A percentile compares a stretch with the other conserved stretches of the same genome.
phyloP scores from a whole-genome alignment of 2,329 filamentous ascomycete species.

The Curvularia lunata region DNA sequence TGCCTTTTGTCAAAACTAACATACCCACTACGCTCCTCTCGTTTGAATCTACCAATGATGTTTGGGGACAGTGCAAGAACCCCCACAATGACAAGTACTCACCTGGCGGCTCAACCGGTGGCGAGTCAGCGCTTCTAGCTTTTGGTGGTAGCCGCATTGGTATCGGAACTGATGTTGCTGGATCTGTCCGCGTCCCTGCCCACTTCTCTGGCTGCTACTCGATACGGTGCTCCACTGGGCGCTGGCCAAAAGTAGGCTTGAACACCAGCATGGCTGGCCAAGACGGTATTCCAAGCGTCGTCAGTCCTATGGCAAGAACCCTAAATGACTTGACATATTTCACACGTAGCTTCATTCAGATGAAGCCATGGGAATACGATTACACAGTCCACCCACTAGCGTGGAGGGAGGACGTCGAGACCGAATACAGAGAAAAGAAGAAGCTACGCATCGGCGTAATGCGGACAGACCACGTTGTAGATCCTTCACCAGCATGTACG shows the following conservation, averaged over 20 bases:
- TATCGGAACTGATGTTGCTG: slow-evolving; percentile 89
- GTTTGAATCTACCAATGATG: slow-evolving; percentile 78
- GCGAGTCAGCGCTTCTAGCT: slow-evolving; percentile 81
- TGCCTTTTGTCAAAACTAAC: slow-evolving; percentile 94
- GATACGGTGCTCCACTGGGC: slow-evolving; percentile 82
- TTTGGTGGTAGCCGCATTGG: slow-evolving; percentile 83
- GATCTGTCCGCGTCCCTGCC: slow-evolving; percentile 83
- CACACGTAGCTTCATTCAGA: slow-evolving; percentile 74
- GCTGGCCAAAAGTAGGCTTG: slow-evolving; percentile 86
- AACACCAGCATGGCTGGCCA: slow-evolving; percentile 90
- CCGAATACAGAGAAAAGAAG: slow-evolving; percentile 66
- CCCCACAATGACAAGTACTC: slow-evolving; percentile 85
- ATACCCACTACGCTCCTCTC: slow-evolving; percentile 84
- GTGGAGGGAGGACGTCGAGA: slow-evolving; percentile 71
- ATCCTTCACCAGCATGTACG: slow-evolving; percentile 82
- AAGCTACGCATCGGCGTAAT: slow-evolving; percentile 76
- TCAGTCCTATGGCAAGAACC: slow-evolving; percentile 90
- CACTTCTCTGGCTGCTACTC: slow-evolving; percentile 91
- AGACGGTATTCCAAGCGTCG: slow-evolving; percentile 86
- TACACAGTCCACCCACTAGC: slow-evolving; percentile 82
- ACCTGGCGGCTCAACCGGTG: slow-evolving; percentile 86
- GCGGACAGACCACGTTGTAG: slow-evolving; percentile 80
- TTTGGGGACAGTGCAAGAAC: slow-evolving; percentile 85
- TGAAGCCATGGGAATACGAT: slow-evolving; percentile 90
- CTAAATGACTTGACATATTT: slow-evolving; percentile 85